A percentile compares a stretch with the other conserved stretches of the same genome.
These are phyloP conservation scores for Hyaloperonospora arabidopsidis DNA, from an alignment of 352 stramenopile genomes.

Conservation along the genomic window DNA sequence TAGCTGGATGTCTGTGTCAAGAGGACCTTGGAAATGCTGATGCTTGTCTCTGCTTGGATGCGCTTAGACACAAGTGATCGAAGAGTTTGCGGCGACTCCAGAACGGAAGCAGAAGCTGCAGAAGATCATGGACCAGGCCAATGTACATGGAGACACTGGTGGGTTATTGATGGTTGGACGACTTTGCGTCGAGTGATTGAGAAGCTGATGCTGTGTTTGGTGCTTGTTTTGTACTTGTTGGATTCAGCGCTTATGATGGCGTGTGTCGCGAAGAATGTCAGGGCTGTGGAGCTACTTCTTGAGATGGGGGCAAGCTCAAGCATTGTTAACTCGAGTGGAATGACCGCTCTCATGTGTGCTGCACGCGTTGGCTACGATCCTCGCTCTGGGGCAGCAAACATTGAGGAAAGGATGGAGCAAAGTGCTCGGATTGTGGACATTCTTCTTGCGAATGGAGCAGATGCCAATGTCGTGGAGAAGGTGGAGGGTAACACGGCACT, in stretches of 20 bases:
- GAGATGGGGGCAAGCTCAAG: slow-evolving; percentile 35
- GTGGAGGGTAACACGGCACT: slow-evolving; percentile 52
- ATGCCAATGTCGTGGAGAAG: slow-evolving; percentile 41
- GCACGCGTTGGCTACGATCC: slow-evolving; percentile 40
- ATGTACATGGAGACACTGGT: slow-evolving; percentile 77
- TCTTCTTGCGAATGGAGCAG: slow-evolving; percentile 35
- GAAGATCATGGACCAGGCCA: slow-evolving; percentile 43
- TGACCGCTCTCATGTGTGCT: slow-evolving; percentile 78
- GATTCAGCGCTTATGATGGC: slow-evolving; percentile 77
- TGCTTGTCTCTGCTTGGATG: background rate
- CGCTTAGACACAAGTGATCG: slow-evolving; percentile 45
- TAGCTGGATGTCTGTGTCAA: background rate
- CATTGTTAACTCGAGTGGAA: slow-evolving; percentile 39
- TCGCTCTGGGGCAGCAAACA: slow-evolving; percentile 13
- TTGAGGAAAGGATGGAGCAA: slow-evolving; percentile 32
- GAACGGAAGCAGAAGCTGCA: slow-evolving; percentile 45
- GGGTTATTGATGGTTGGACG: background rate
- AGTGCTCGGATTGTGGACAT: slow-evolving; percentile 44
- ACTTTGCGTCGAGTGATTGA: background rate
- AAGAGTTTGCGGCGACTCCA: slow-evolving; percentile 39
- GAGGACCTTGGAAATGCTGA: background rate
- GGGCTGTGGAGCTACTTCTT: slow-evolving; percentile 37
- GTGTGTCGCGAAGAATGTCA: slow-evolving; percentile 68
- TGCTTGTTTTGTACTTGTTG: background rate
- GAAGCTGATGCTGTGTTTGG: background rate